phyloP scores from a whole-genome alignment of 2,329 filamentous ascomycete genomes.

The Magnaporthiopsis rhizophila region DNA sequence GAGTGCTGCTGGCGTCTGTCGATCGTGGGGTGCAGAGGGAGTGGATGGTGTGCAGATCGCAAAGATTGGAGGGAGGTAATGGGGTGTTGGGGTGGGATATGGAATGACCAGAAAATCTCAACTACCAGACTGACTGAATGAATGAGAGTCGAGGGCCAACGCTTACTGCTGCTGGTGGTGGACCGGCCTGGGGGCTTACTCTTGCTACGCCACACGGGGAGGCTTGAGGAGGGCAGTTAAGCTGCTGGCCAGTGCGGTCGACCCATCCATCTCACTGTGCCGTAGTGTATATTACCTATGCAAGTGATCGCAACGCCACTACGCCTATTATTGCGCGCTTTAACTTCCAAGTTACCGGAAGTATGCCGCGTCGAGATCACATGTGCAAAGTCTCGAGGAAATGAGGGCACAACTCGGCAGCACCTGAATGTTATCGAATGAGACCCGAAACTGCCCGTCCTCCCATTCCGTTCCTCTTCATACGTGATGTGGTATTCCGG shows the following conservation, averaged over 20 bases:
- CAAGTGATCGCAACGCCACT: not conserved
- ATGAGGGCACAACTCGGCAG: too few species aligned
- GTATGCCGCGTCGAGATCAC: too few species aligned
- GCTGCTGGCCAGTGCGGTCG: not conserved
- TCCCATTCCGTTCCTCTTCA: not conserved
- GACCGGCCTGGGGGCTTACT: not conserved
- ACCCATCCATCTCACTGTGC: not conserved
- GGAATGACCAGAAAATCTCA: too few species aligned
- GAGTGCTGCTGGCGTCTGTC: not conserved
- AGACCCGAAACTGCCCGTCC: too few species aligned
- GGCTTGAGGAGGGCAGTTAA: not conserved
- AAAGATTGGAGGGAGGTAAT: not conserved
- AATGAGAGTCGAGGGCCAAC: not conserved
- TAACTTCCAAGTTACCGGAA: too few species aligned
- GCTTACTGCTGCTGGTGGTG: not conserved
- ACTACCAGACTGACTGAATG: too few species aligned
- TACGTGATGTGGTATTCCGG: not conserved
- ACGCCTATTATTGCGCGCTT: too few species aligned
- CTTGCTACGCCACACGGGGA: not conserved
- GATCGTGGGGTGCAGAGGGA: too few species aligned
- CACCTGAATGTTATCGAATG: too few species aligned
- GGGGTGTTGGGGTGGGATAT: not conserved
- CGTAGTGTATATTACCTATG: not conserved
- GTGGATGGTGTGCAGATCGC: not conserved
- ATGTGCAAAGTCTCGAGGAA: too few species aligned